phyloP scores from a whole-genome alignment of 441 rosid genomes.

The Aquilaria agallochum region DNA sequence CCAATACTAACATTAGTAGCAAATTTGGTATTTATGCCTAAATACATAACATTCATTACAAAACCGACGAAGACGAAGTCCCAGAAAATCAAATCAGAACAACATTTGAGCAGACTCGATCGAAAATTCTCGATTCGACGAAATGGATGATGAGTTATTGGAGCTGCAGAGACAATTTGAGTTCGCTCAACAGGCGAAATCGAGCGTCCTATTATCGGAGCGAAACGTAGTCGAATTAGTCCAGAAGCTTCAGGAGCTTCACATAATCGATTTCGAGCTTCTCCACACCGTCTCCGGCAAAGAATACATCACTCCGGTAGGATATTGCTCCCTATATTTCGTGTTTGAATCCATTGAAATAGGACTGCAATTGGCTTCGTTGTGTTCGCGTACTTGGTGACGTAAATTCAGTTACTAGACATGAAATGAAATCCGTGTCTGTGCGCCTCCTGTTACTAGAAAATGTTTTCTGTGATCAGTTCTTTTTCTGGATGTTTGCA shows the following conservation, averaged over 20 bases:
- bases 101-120: slow-evolving; percentile 1
- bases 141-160: slow-evolving; percentile 88
- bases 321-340: slow-evolving; percentile 6
- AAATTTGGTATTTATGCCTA: too few species aligned
- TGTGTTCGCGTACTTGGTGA: too few species aligned
- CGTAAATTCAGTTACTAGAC: not conserved
- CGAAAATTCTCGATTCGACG: not conserved
- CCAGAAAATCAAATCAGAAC: too few species aligned
- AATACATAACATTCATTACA: too few species aligned
- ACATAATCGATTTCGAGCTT: slow-evolving; percentile 91
- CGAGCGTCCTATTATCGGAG: slow-evolving; percentile 83
- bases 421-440: not conserved
- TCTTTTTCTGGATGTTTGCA: not conserved
- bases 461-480: not conserved
- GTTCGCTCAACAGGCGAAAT: slow-evolving; percentile 92
- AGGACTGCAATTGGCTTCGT: too few species aligned
- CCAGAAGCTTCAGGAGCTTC: slow-evolving; percentile 91
- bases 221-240: slow-evolving; percentile 97
- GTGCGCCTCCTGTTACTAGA: not conserved
- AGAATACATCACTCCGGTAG: slow-evolving; percentile 89
- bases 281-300: slow-evolving; percentile 97
- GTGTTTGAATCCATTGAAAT: slow-evolving; percentile 16
- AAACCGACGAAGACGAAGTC: too few species aligned
- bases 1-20: too few species aligned
- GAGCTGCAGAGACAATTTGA: slow-evolving; percentile 92